phyloP scores from a whole-genome alignment of 139 green algal genomes.

The Picochlorum sp. region DNA sequence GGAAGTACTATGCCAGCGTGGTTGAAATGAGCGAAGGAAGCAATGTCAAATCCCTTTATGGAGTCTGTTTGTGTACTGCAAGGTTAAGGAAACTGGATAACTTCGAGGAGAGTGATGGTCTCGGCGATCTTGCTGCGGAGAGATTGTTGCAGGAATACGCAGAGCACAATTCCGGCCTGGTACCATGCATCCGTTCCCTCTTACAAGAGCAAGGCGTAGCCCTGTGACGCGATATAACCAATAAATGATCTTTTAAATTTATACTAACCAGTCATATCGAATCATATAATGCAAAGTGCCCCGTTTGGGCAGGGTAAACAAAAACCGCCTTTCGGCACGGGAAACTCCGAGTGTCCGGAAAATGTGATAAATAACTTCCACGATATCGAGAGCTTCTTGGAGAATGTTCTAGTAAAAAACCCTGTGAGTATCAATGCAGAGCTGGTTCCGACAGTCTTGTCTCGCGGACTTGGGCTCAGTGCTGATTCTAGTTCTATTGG shows the following conservation, averaged over 20 bases:
- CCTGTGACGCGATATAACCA: neutral
- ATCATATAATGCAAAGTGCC: neutral
- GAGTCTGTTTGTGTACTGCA: constrained; percentile 28
- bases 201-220: neutral
- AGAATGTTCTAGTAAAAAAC: constrained; percentile 10
- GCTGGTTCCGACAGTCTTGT: constrained; percentile 14
- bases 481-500: neutral
- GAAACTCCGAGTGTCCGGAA: neutral
- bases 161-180: constrained; percentile 41
- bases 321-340: neutral
- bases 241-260: too few species aligned
- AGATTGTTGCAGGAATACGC: constrained; percentile 50
- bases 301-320: neutral
- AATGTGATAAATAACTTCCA: constrained; percentile 4
- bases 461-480: constrained; percentile 10
- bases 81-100: constrained; percentile 20
- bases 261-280: neutral
- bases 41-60: constrained; percentile 41
- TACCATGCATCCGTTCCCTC: constrained; percentile 31
- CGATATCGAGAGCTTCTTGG: constrained; percentile 15
- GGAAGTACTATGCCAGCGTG: constrained; percentile 59
- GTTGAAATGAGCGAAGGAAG: constrained; percentile 46
- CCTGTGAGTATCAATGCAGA: constrained; percentile 1
- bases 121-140: constrained; percentile 42
- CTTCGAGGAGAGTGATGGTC: constrained; percentile 5